Evolutionary conservation across 2,329 filamentous ascomycete species (phyloP), one percentile per base, ranked within the genome.

Genomic region (Fusarium domesticum): DNA sequence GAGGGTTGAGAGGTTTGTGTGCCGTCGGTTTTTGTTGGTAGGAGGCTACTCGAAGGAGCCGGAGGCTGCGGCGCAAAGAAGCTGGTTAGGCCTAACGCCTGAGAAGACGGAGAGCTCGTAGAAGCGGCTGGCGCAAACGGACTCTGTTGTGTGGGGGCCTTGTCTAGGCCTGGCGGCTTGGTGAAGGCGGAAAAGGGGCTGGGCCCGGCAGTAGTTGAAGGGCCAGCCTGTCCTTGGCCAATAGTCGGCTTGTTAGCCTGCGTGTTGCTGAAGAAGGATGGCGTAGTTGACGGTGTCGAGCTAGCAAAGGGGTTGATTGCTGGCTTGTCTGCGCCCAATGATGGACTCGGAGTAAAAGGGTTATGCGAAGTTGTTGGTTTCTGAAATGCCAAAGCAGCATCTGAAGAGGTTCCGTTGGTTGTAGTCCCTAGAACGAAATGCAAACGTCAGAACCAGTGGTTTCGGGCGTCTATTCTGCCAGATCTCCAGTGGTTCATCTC

Each of bases 381-480:
- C 35, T 60, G 58, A 12, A 47, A 52, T 40, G 42, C 18, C 39
- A 51, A 48, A 43, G 36, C 25, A 35, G 48, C 40, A 20, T 34
- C 43, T 16, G 50, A 37, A 20, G 41, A 18, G 43, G 38, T 49
- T 46, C 58, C 58, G 53, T 57, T 58, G 37, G 46, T 25, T 47
- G 43, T 48, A 45, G 54, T 60, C 50, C 57, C 57, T 60, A 60
- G 32, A 59, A 47, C 47, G 48, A 58, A n/a, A 49, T 57, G 54
- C 47, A 54, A 57, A 46, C 50, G 57, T 60, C 56, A 60, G 57
- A 60, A 59, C 51, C 51, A 57, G 48, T 60, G 57, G 56, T 39
- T 50, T 50, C 45, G 54, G 39, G 52, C 51, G 55, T 48, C 32
- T 48, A 4, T 35, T 50, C 50, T 57, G 57, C 55, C 56, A 57